Percentiles rank a stretch among this genome's conserved stretches.
Conservation (phyloP, 1,284 basidiomycete genomes). For the Singerocomus inundabilis region DNA sequence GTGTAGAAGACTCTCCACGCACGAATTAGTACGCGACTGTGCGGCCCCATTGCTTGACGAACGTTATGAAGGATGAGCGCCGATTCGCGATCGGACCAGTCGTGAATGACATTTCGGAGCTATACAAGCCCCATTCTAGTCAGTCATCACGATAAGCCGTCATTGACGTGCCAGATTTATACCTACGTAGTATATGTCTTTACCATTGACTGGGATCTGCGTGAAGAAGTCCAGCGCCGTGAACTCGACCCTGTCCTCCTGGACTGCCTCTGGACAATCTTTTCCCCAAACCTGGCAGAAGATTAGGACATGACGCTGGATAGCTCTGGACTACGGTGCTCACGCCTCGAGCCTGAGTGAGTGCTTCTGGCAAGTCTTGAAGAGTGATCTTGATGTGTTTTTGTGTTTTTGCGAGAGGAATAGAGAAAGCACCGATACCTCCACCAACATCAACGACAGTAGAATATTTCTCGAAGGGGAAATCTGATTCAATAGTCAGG, state of each 20-base stretch:
- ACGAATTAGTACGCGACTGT: conserved; percentile 33
- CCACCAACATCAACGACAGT: conserved; percentile 35
- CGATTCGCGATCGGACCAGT: conserved; percentile 32
- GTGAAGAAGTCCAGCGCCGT: conserved; percentile 32
- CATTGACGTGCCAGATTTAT: background rate
- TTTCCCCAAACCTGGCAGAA: conserved; percentile 22
- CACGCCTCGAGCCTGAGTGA: conserved; percentile 26
- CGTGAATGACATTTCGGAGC: conserved; percentile 33
- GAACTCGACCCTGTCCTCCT: conserved; percentile 28
- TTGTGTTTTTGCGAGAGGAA: conserved; percentile 26
- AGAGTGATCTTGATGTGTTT: conserved; percentile 31
- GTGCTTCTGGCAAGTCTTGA: conserved; percentile 29
- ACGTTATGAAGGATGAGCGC: conserved; percentile 28
- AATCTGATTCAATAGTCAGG: conserved; percentile 15
- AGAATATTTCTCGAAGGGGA: conserved; percentile 28
- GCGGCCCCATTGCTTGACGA: conserved; percentile 26
- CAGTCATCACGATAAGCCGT: background rate
- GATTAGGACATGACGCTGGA: background rate
- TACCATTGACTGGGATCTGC: conserved; percentile 24
- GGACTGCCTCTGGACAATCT: conserved; percentile 26
- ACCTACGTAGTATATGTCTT: conserved; percentile 35
- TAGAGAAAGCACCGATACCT: conserved; percentile 32
- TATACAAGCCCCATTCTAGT: background rate
- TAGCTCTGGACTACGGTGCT: background rate
- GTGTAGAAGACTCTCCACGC: background rate